Conservation (phyloP, 371 early-diverging fungal species). For the Mortierella sp. region DNA sequence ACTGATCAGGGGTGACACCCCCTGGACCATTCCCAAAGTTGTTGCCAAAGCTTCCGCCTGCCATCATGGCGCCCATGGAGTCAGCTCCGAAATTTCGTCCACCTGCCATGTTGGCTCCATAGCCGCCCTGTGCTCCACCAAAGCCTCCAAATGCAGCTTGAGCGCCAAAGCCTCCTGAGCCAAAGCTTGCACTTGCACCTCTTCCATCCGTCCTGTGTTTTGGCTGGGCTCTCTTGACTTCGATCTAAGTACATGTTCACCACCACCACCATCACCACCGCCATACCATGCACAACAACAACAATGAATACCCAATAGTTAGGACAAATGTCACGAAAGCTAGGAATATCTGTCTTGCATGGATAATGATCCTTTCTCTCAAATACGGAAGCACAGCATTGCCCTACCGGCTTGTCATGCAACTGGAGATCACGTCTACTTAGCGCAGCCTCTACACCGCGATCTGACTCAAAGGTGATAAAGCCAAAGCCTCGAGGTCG, state of each 20-base stretch:
- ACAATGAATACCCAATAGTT: too few relatives aligned
- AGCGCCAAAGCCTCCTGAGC: conserved; percentile 11
- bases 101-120: conserved; percentile 15
- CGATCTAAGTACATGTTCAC: conserved; percentile 50
- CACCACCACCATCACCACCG: too few relatives aligned
- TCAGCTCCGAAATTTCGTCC: conserved; percentile 38
- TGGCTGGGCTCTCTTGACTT: conserved; percentile 65
- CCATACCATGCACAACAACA: too few relatives aligned
- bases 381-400: too few relatives aligned
- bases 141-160: conserved; percentile 20
- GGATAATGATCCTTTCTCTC: too few relatives aligned
- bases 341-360: too few relatives aligned
- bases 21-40: conserved; percentile 43
- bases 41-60: conserved; percentile 47
- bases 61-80: conserved; percentile 29
- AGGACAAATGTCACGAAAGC: too few relatives aligned
- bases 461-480: conserved; percentile 76
- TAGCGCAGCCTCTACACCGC: conserved; percentile 72
- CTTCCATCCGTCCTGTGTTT: conserved; percentile 54
- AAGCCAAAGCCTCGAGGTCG: conserved; percentile 87
- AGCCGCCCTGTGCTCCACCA: conserved; percentile 25
- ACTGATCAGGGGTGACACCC: conserved; percentile 32
- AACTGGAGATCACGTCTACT: conserved; percentile 61
- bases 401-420: conserved; percentile 65
- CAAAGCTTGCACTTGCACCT: conserved; percentile 4